Conservation (phyloP, 1,284 basidiomycete species). For the Anthracocystis panici-leucophaei region DNA sequence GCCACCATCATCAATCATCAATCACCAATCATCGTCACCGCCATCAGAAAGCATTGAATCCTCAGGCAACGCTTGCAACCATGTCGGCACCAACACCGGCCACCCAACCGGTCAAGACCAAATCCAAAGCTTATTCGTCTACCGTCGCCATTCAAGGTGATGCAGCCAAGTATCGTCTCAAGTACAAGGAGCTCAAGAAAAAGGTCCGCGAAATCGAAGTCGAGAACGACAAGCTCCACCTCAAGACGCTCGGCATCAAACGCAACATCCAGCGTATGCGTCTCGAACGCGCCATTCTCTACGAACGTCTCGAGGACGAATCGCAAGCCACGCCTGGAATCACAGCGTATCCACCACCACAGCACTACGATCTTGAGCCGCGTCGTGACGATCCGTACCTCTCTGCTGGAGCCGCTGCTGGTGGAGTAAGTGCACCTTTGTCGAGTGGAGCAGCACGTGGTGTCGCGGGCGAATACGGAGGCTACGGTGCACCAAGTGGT, state of each 20-base stretch:
- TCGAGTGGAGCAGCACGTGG: conserved; percentile 2
- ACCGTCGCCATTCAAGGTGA: conserved; percentile 73
- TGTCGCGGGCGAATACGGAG: conserved; percentile 3
- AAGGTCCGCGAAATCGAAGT: conserved; percentile 89
- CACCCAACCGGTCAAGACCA: conserved; percentile 58
- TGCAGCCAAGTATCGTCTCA: conserved; percentile 86
- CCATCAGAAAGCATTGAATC: neutral
- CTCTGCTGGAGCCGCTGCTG: neutral
- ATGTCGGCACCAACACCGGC: conserved; percentile 46
- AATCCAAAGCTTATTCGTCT: conserved; percentile 66
- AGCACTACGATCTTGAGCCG: conserved; percentile 26
- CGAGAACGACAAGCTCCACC: conserved; percentile 88
- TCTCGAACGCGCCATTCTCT: conserved; percentile 79
- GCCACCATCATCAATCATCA: neutral
- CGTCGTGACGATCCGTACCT: conserved; percentile 17
- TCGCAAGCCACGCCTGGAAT: conserved; percentile 33
- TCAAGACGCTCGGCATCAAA: conserved; percentile 83
- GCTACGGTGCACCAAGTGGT: conserved; percentile 1
- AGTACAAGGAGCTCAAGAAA: conserved; percentile 88
- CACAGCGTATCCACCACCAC: conserved; percentile 27
- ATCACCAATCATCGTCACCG: neutral
- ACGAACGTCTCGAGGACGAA: conserved; percentile 60
- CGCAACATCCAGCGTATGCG: conserved; percentile 88
- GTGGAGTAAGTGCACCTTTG: neutral
- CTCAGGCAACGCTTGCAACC: neutral